phyloP scores from a whole-genome alignment of 345 rosid genomes.

The Populus pruinosa region DNA sequence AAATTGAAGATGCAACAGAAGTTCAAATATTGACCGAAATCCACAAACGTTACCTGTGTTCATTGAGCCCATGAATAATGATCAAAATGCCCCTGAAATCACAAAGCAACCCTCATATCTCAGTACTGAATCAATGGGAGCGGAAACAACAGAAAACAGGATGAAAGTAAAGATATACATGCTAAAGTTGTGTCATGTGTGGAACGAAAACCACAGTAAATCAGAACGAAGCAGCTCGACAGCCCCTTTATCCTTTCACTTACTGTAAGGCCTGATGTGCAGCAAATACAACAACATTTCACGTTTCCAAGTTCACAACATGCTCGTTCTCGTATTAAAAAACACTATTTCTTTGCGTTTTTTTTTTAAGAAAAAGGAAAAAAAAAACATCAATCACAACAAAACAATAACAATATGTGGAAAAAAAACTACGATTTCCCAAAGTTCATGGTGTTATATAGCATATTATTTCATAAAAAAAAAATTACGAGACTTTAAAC shows the following conservation, averaged over 20 bases:
- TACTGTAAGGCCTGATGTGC: not conserved
- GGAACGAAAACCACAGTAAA: constrained; percentile 1
- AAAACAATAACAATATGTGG: not conserved
- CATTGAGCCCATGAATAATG: constrained; percentile 88
- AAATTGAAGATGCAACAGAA: not conserved
- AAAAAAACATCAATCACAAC: not conserved
- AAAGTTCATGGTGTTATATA: too few relatives aligned
- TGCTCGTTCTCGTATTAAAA: not conserved
- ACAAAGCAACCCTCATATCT: constrained; percentile 5
- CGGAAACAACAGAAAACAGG: not conserved
- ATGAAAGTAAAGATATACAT: constrained; percentile 7
- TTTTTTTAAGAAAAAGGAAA: not conserved
- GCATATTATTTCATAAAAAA: not conserved
- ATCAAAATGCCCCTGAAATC: constrained; percentile 75
- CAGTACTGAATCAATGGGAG: not conserved
- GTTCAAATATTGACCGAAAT: constrained; percentile 9
- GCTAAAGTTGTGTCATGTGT: constrained; percentile 9
- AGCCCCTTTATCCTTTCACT: not conserved
- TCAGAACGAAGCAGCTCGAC: constrained; percentile 11
- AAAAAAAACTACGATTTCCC: not conserved
- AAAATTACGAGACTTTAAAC: too few relatives aligned
- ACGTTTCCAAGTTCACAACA: not conserved
- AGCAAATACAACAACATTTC: not conserved
- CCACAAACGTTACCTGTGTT: constrained; percentile 64
- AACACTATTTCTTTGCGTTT: not conserved